These are phyloP conservation scores for Trichosporon sp. DNA, from an alignment of 1,284 basidiomycete species.

Conservation along the genomic window DNA sequence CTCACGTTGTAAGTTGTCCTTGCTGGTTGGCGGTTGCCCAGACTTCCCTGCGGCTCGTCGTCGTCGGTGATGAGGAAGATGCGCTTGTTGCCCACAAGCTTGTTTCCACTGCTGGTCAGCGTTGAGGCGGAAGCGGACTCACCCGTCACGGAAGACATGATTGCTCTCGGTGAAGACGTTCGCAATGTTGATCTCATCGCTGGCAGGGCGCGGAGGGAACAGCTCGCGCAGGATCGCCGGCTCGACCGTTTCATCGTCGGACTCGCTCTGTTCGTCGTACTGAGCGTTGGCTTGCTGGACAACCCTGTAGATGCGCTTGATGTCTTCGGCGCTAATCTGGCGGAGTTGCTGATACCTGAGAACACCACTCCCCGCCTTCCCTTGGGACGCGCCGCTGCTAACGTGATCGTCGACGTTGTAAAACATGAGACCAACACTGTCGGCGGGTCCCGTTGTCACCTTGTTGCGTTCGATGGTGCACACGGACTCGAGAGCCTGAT, in stretches of 20 bases:
- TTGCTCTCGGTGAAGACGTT: constrained; percentile 85
- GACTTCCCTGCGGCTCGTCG: constrained; percentile 63
- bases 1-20: constrained; percentile 32
- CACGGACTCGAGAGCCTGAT: constrained; percentile 74
- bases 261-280: constrained; percentile 34
- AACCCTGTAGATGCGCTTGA: constrained; percentile 64
- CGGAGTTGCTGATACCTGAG: constrained; percentile 66
- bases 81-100: constrained; percentile 75
- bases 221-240: constrained; percentile 44
- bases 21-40: constrained; percentile 45
- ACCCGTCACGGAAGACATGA: constrained; percentile 84
- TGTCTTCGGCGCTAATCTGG: constrained; percentile 75
- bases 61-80: constrained; percentile 92
- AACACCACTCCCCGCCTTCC: not conserved
- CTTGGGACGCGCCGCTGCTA: not conserved
- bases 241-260: constrained; percentile 39
- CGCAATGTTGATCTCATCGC: constrained; percentile 62
- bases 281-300: constrained; percentile 42
- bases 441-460: constrained; percentile 80
- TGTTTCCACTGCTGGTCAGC: constrained; percentile 64
- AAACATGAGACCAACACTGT: constrained; percentile 83
- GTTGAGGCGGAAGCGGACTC: constrained; percentile 36
- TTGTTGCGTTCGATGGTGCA: constrained; percentile 85
- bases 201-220: constrained; percentile 45
- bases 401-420: constrained; percentile 72